Evolutionary conservation across 2,329 filamentous ascomycete species (phyloP).

Genomic region (Ustulina deusta): DNA sequence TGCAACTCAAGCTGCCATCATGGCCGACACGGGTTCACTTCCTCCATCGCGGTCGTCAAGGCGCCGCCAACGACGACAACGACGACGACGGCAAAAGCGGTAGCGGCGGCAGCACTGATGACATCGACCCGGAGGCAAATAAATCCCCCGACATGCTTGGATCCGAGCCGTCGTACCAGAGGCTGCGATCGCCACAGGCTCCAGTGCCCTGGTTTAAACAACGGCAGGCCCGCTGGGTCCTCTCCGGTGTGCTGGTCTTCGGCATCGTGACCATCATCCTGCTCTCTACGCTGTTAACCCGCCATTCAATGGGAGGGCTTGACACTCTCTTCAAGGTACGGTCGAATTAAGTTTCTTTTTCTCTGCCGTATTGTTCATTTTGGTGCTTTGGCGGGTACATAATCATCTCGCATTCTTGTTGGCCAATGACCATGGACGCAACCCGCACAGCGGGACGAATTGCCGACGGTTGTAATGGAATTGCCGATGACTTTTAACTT

Average conservation of each 20-base stretch:
- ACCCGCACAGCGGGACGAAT: slow-evolving; percentile 16
- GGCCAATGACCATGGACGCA: slow-evolving; percentile 16
- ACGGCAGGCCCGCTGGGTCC: slow-evolving; percentile 25
- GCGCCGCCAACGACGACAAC: slow-evolving; percentile 5
- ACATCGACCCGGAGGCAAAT: slow-evolving; percentile 21
- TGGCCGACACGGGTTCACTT: slow-evolving; percentile 34
- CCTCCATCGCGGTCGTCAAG: slow-evolving; percentile 22
- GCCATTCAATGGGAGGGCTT: slow-evolving; percentile 22
- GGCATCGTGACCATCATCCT: slow-evolving; percentile 36
- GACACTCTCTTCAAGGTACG: slow-evolving; percentile 40
- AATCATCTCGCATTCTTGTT: not conserved
- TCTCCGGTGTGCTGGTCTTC: slow-evolving; percentile 31
- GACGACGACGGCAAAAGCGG: not conserved
- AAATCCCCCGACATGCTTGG: slow-evolving; percentile 27
- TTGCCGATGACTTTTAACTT: slow-evolving; percentile 25
- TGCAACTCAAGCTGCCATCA: slow-evolving; percentile 35
- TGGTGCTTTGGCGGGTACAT: not conserved
- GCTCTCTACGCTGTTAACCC: slow-evolving; percentile 38
- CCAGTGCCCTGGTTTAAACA: slow-evolving; percentile 13
- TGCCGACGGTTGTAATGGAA: slow-evolving; percentile 30
- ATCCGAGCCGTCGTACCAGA: slow-evolving; percentile 31
- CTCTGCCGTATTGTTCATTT: not conserved
- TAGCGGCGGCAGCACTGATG: not conserved
- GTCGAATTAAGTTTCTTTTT: not conserved
- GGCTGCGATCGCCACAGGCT: slow-evolving; percentile 21